Base-by-base conservation (phyloP, 352 stramenopile species). In the Phytophthora fragariaefolia region DNA sequence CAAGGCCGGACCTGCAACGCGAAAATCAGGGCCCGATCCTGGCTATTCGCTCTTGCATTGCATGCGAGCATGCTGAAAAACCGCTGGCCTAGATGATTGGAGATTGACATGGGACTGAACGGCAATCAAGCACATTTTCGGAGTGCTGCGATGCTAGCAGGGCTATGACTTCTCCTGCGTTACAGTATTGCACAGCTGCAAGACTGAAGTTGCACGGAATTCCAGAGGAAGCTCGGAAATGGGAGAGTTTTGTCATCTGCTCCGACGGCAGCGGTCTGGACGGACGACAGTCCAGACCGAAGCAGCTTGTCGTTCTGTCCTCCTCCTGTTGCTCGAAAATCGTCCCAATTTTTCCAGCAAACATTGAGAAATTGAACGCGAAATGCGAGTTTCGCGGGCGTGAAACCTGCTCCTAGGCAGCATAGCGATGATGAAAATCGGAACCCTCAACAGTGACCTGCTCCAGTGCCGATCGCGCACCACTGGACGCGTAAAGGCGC, bases 171-270 rank as follows among this genome's bases (percentile, higher is more conserved):
- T n/a, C n/a, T n/a, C n/a, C n/a, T n/a, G n/a, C n/a, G n/a, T n/a
- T n/a, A n/a, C 26, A 48, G 46, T 46, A 66, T 71, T 42, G 56
- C 63, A 66, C 57, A 72, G 50, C 48, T 64, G 65, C 46, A 50
- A 47, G n/a, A 28, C n/a, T 59, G 58, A 63, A 60, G 65, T 40
- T 73, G 60, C 65, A 69, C 15, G 32, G 65, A 73, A 73, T 54
- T 48, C 53, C 17, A 46, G 52, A 17, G 30, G 65, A 73, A 73
- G 51, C 23, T 43, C 32, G 32, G 46, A 63, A 59, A 63, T 60
- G 45, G 64, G 50, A 62, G 53, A 61, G 53, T 10, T 28, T 28
- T 42, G 65, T 54, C 65, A 73, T 68, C 65, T 73, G 65, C 65
- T 66, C 22, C 38, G 9, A 58, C 46, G 28, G 51, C 13, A 24